These are phyloP conservation scores for Hibiscus trionum DNA, from an alignment of 345 rosid species.

Conservation along the genomic window DNA sequence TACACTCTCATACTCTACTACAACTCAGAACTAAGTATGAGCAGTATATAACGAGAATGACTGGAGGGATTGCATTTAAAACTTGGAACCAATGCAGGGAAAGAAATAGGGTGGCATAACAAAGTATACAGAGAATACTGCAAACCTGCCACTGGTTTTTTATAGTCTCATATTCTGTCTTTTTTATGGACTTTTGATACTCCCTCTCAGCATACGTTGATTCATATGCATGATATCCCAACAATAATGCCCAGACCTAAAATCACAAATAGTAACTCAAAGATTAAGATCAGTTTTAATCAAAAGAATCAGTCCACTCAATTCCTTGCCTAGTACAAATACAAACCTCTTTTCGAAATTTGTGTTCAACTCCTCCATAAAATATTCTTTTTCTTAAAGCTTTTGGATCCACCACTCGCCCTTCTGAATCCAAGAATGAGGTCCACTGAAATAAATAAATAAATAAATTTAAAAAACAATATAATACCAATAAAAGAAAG, in stretches of 20 bases:
- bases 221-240: conserved; percentile 78
- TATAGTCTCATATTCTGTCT: conserved; percentile 67
- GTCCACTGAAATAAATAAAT: conserved; percentile 48
- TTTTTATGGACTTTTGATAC: conserved; percentile 50
- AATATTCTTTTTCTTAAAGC: conserved; percentile 77
- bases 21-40: background rate
- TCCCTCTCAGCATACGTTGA: conserved; percentile 92
- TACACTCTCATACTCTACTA: background rate
- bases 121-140: background rate
- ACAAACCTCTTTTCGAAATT: conserved; percentile 72
- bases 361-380: conserved; percentile 86
- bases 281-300: conserved; percentile 11
- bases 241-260: conserved; percentile 82
- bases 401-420: conserved; percentile 62
- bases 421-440: conserved; percentile 81
- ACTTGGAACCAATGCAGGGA: background rate
- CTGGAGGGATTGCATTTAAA: background rate
- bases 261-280: conserved; percentile 14
- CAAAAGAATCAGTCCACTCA: background rate
- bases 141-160: conserved; percentile 93
- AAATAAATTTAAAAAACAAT: conserved; percentile 3
- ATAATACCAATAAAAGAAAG: background rate
- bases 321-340: conserved; percentile 8
- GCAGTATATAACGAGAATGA: background rate
- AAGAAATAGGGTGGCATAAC: background rate